Evolutionary conservation across 495 filamentous ascomycete genomes (phyloP).

Genomic region (Cercophora sp.): DNA sequence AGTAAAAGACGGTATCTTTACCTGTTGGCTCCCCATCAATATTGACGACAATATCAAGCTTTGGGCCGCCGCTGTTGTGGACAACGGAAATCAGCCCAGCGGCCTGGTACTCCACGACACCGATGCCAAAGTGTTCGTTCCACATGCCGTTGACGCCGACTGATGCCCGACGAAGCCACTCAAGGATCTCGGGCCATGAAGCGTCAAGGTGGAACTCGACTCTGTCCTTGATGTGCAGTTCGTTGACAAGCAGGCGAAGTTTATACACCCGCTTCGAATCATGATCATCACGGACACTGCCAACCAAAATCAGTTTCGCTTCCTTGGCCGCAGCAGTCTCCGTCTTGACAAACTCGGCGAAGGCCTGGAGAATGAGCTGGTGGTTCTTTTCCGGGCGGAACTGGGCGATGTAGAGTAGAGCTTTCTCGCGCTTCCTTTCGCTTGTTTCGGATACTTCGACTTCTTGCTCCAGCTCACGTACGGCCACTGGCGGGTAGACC

Average conservation of each 20-base stretch:
- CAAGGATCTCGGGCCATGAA: slow-evolving; percentile 77
- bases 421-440: slow-evolving; percentile 61
- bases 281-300: slow-evolving; percentile 76
- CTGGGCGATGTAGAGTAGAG: slow-evolving; percentile 89
- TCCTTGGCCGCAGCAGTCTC: slow-evolving; percentile 40
- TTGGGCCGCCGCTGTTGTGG: slow-evolving; percentile 86
- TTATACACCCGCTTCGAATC: slow-evolving; percentile 89
- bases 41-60: slow-evolving; percentile 83
- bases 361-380: slow-evolving; percentile 74
- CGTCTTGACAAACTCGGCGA: slow-evolving; percentile 61
- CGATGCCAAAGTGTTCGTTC: slow-evolving; percentile 99
- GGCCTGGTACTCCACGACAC: slow-evolving; percentile 96
- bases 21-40: slow-evolving; percentile 72
- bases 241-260: slow-evolving; percentile 81
- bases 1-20: slow-evolving; percentile 19
- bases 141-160: slow-evolving; percentile 97
- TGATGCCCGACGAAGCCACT: slow-evolving; percentile 66
- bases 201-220: slow-evolving; percentile 88
- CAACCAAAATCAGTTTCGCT: slow-evolving; percentile 75
- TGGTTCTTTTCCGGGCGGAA: slow-evolving; percentile 98
- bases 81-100: slow-evolving; percentile 89
- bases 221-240: slow-evolving; percentile 74
- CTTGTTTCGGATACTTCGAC: slow-evolving; percentile 64
- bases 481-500: slow-evolving; percentile 89
- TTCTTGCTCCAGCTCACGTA: slow-evolving; percentile 68